A percentile compares a stretch with the other conserved stretches of the same genome.
phyloP scores from a whole-genome alignment of 805 yeast genomes.

The Cyberlindnera bimundalis region DNA sequence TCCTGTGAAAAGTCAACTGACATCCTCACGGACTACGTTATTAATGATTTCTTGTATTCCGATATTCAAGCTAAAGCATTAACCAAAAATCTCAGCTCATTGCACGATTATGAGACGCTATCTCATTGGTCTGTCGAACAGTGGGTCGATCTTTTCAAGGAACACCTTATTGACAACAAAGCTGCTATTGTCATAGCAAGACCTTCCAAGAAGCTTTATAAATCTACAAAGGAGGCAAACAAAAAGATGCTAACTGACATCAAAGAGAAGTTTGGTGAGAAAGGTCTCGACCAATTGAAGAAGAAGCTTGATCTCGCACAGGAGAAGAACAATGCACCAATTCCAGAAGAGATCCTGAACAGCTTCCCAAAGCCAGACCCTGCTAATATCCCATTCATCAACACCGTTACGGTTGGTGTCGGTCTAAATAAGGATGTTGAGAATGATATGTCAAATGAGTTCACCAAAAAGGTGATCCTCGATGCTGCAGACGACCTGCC shows the following conservation, averaged over 20 bases:
- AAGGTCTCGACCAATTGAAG: slow-evolving; percentile 53
- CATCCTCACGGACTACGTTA: slow-evolving; percentile 60
- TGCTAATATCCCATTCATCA: slow-evolving; percentile 64
- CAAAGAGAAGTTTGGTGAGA: slow-evolving; percentile 48
- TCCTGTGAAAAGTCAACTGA: slow-evolving; percentile 63
- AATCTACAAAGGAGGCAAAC: slow-evolving; percentile 46
- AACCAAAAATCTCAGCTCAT: slow-evolving; percentile 47
- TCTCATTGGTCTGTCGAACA: slow-evolving; percentile 56
- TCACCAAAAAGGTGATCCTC: slow-evolving; percentile 26
- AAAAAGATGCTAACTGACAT: slow-evolving; percentile 48
- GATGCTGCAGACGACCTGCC: slow-evolving; percentile 50
- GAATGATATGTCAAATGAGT: slow-evolving; percentile 30
- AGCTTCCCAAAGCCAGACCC: slow-evolving; percentile 74
- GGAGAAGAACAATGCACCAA: slow-evolving; percentile 63
- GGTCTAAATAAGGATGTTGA: slow-evolving; percentile 42
- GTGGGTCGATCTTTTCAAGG: slow-evolving; percentile 60
- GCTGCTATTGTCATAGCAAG: slow-evolving; percentile 65
- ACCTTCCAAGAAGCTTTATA: slow-evolving; percentile 66
- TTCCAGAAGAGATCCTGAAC: slow-evolving; percentile 64
- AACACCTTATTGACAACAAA: slow-evolving; percentile 55
- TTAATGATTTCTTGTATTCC: slow-evolving; percentile 81
- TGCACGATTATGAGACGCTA: slow-evolving; percentile 53
- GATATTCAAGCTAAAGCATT: slow-evolving; percentile 56
- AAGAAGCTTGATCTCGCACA: slow-evolving; percentile 59
- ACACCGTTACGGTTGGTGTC: slow-evolving; percentile 61